A percentile compares a stretch with the other conserved stretches of the same genome.
These are phyloP conservation scores for Dryas integrifolia DNA, from an alignment of 331 rosid genomes.

Conservation along the genomic window DNA sequence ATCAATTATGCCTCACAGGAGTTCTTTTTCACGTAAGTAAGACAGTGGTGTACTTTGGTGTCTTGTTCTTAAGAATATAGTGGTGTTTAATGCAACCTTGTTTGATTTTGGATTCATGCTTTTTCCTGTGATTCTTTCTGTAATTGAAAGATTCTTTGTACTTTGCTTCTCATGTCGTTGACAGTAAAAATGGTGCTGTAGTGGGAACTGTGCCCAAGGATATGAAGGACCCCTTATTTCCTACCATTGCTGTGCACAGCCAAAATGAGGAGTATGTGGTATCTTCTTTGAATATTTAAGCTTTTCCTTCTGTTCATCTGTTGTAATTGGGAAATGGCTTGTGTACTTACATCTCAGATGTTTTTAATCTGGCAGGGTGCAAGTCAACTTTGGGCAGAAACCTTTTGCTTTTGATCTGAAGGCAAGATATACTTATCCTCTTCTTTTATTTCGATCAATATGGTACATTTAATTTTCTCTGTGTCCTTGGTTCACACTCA, in stretches of 20 bases:
- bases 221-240: slow-evolving; percentile 73
- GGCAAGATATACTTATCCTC: slow-evolving; percentile 39
- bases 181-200: slow-evolving; percentile 83
- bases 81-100: neutral
- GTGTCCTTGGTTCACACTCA: neutral
- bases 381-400: slow-evolving; percentile 91
- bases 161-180: slow-evolving; percentile 28
- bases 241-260: slow-evolving; percentile 95
- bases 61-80: neutral
- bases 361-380: slow-evolving; percentile 70
- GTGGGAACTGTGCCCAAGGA: slow-evolving; percentile 81
- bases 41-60: slow-evolving; percentile 16
- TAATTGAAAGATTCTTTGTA: neutral
- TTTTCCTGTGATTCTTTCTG: neutral
- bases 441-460: slow-evolving; percentile 1
- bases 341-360: slow-evolving; percentile 1
- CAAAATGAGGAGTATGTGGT: slow-evolving; percentile 88
- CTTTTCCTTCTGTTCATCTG: slow-evolving; percentile 8
- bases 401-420: slow-evolving; percentile 84
- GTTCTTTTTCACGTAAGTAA: slow-evolving; percentile 95
- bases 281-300: slow-evolving; percentile 10
- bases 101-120: neutral
- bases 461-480: neutral
- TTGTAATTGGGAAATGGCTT: neutral
- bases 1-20: slow-evolving; percentile 81